A percentile compares a stretch with the other conserved stretches of the same genome.
Evolutionary conservation across 331 rosid species (phyloP).

Genomic region (Arachis monticola): DNA sequence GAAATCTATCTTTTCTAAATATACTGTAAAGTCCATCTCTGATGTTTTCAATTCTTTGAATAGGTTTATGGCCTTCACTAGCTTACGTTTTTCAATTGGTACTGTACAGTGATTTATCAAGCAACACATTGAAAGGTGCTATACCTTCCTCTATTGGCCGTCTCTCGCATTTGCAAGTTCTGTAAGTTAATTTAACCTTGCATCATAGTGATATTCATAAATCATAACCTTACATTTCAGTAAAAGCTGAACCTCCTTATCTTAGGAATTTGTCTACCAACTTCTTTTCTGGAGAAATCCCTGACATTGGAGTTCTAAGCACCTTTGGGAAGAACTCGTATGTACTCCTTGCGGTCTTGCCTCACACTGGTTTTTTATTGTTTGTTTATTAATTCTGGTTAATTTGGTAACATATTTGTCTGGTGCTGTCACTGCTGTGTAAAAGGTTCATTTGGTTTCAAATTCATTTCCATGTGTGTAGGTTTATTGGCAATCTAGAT

Average conservation of each 20-base stretch:
- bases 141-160: conserved; percentile 92
- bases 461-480: conserved; percentile 35
- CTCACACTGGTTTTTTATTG: not conserved
- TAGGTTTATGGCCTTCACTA: not conserved
- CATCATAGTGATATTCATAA: not conserved
- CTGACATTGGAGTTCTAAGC: conserved; percentile 86
- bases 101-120: conserved; percentile 73
- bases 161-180: conserved; percentile 57
- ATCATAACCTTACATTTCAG: not conserved
- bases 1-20: conserved; percentile 83
- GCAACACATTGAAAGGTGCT: conserved; percentile 83
- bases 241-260: conserved; percentile 32
- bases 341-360: conserved; percentile 36
- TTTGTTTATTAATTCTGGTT: too few relatives aligned
- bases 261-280: conserved; percentile 89
- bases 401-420: too few relatives aligned
- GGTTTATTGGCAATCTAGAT: conserved; percentile 79
- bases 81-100: not conserved
- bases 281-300: conserved; percentile 87
- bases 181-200: conserved; percentile 59
- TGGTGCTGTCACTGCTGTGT: not conserved
- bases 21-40: conserved; percentile 62
- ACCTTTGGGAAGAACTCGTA: conserved; percentile 74
- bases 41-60: not conserved
- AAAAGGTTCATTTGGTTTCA: conserved; percentile 7